A percentile compares a stretch with the other conserved stretches of the same genome.
These are phyloP conservation scores for Straminergon stramineum DNA, from an alignment of 225 moss, liverwort and hornwort species.

Conservation along the genomic window DNA sequence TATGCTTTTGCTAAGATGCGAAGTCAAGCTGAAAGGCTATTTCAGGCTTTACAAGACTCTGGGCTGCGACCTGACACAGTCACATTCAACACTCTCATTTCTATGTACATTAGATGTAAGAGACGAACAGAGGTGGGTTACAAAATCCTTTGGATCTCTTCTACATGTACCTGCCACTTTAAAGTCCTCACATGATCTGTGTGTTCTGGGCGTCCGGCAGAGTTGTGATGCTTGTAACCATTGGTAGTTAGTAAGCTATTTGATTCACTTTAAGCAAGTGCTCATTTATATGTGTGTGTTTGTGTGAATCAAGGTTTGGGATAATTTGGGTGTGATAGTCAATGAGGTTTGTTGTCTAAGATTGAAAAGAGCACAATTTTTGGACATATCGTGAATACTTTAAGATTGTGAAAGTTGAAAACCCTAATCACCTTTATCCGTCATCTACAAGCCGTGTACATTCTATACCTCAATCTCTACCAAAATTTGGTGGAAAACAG, in stretches of 20 bases:
- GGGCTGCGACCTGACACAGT: slow-evolving; percentile 40
- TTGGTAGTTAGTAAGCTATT: not conserved
- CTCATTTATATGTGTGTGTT: not conserved
- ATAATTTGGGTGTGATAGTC: not conserved
- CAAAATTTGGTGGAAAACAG: not conserved
- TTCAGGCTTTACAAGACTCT: slow-evolving; percentile 36
- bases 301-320: not conserved
- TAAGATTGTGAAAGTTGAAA: not conserved
- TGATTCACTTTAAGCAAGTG: not conserved
- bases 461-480: not conserved
- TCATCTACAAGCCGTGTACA: not conserved
- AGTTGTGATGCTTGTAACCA: not conserved
- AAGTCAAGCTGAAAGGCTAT: slow-evolving; percentile 43
- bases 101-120: slow-evolving; percentile 53
- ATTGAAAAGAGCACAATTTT: not conserved
- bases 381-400: not conserved
- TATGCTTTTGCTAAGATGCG: slow-evolving; percentile 48
- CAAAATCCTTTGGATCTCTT: not conserved
- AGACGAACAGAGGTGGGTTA: slow-evolving; percentile 32
- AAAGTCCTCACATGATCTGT: not conserved
- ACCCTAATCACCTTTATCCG: not conserved
- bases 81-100: slow-evolving; percentile 59
- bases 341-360: not conserved
- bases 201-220: not conserved
- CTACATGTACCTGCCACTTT: not conserved